These are phyloP conservation scores for Craterostigma plantagineum DNA, from an alignment of 257 asterid genomes.

Conservation along the genomic window DNA sequence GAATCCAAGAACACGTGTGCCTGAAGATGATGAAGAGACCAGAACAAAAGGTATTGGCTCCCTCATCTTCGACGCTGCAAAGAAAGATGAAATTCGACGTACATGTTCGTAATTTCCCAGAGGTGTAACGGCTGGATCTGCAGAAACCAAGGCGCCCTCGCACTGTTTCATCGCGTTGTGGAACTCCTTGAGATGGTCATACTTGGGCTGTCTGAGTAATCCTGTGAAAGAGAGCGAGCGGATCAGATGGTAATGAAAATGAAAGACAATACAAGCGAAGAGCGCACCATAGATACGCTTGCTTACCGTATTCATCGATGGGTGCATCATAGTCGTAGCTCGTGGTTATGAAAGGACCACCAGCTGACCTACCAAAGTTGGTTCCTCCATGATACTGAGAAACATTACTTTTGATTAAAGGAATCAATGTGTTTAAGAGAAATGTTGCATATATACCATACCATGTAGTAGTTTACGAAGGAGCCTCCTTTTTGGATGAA, in stretches of 20 bases:
- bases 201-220: conserved; percentile 74
- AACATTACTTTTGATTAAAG: no score
- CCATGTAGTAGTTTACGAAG: conserved; percentile 89
- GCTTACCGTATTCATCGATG: conserved; percentile 89
- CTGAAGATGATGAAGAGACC: conserved; percentile 34
- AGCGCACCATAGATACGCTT: neutral
- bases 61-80: neutral
- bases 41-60: neutral
- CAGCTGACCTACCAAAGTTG: conserved; percentile 88
- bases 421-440: no score
- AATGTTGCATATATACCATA: conserved; percentile 12
- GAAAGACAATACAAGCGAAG: neutral
- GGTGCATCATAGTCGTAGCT: conserved; percentile 99
- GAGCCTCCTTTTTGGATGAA: conserved; percentile 96
- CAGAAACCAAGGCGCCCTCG: conserved; percentile 50
- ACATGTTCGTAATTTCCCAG: conserved; percentile 85
- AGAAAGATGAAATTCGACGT: neutral
- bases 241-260: no score
- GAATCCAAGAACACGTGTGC: conserved; percentile 49
- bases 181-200: conserved; percentile 72
- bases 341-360: conserved; percentile 91
- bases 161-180: conserved; percentile 61
- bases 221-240: conserved; percentile 31
- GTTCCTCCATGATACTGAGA: conserved; percentile 93
- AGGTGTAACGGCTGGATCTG: conserved; percentile 35